These are phyloP conservation scores for Auriculariales sp. DNA, from an alignment of 768 basidiomycete species.

Conservation along the genomic window DNA sequence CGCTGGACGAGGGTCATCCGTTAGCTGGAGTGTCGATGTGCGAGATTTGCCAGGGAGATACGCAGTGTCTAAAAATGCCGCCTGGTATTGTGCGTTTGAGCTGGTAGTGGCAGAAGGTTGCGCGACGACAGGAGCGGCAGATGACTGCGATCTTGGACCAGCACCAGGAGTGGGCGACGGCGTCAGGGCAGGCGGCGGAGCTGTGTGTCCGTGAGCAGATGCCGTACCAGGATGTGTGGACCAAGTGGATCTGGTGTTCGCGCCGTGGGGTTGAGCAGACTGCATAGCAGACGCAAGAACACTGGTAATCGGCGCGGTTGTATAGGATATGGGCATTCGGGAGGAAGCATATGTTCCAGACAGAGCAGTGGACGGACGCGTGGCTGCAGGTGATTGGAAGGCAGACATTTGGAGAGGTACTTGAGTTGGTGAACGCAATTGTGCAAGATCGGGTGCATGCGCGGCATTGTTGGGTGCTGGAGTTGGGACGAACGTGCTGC, in stretches of 20 bases:
- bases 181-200: conserved; percentile 13
- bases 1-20: conserved; percentile 11
- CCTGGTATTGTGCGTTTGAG: conserved; percentile 24
- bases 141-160: conserved; percentile 22
- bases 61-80: conserved; percentile 17
- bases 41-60: too few relatives aligned
- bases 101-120: conserved; percentile 28
- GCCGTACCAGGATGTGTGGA: too few relatives aligned
- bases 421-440: too few relatives aligned
- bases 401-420: too few relatives aligned
- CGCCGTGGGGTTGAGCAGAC: too few relatives aligned
- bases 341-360: not conserved
- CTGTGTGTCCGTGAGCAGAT: conserved; percentile 16
- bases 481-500: too few relatives aligned
- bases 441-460: too few relatives aligned
- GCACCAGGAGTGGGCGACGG: conserved; percentile 31
- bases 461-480: too few relatives aligned
- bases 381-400: not conserved
- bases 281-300: not conserved
- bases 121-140: conserved; percentile 56
- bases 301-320: not conserved
- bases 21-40: too few relatives aligned
- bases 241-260: too few relatives aligned
- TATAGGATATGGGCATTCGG: not conserved
- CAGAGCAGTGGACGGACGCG: not conserved